Conservation (phyloP, 768 basidiomycete genomes). For the Mycena floridula region DNA sequence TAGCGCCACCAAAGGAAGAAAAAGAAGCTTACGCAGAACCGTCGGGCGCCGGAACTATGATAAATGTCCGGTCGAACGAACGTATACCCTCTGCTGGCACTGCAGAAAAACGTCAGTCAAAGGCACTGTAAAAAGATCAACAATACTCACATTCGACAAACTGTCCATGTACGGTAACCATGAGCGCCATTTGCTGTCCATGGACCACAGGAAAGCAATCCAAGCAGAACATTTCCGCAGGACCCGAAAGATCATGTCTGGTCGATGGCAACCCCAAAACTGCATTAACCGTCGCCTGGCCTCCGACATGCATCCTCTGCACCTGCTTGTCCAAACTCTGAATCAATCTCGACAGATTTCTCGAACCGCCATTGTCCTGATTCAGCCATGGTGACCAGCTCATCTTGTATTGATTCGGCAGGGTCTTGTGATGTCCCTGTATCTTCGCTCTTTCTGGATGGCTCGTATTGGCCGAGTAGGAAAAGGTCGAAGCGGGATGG, state of each 20-base stretch:
- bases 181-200: slow-evolving; percentile 54
- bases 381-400: slow-evolving; percentile 71
- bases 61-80: slow-evolving; percentile 91
- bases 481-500: slow-evolving; percentile 84
- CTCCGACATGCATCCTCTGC: slow-evolving; percentile 66
- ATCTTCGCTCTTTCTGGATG: slow-evolving; percentile 76
- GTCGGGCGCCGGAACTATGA: slow-evolving; percentile 74
- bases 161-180: slow-evolving; percentile 81
- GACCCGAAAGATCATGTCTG: slow-evolving; percentile 73
- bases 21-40: slow-evolving; percentile 68
- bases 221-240: slow-evolving; percentile 76
- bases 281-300: slow-evolving; percentile 54
- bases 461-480: slow-evolving; percentile 78
- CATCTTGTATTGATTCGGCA: slow-evolving; percentile 81
- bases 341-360: slow-evolving; percentile 70
- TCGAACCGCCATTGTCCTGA: slow-evolving; percentile 51
- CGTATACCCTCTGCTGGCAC: slow-evolving; percentile 73
- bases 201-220: slow-evolving; percentile 78
- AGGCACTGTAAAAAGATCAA: not conserved
- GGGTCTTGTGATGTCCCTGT: slow-evolving; percentile 58
- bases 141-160: slow-evolving; percentile 75
- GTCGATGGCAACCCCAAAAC: slow-evolving; percentile 68
- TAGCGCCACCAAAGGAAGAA: slow-evolving; percentile 6
- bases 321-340: slow-evolving; percentile 56
- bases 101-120: slow-evolving; percentile 17